Evolutionary conservation across 2,329 filamentous ascomycete species (phyloP).

Genomic region (Lachnellula hyalina): DNA sequence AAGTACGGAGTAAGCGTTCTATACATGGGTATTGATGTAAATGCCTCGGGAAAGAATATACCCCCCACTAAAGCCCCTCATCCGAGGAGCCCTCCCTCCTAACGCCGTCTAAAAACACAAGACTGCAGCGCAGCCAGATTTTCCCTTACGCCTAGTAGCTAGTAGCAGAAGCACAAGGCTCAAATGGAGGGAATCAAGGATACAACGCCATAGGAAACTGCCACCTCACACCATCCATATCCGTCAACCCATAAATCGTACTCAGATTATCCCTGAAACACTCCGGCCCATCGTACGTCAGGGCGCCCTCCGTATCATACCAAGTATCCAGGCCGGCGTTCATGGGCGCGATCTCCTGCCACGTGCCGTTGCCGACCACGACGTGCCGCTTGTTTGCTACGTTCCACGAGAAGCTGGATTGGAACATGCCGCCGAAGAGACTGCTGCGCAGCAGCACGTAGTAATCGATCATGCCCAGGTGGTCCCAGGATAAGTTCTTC

Average conservation of each 20-base stretch:
- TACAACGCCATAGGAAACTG: background rate
- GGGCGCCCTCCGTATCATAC: no score
- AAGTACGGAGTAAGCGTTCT: no score
- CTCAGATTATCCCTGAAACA: background rate
- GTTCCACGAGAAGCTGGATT: constrained; percentile 41
- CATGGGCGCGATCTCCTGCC: background rate
- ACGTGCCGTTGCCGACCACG: background rate
- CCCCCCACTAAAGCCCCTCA: no score
- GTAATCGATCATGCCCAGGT: constrained; percentile 43
- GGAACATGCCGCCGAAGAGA: constrained; percentile 37
- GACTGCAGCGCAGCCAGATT: no score
- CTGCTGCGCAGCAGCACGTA: constrained; percentile 39
- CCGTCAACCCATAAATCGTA: background rate
- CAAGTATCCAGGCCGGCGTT: background rate
- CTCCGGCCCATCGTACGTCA: background rate
- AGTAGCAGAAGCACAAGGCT: no score
- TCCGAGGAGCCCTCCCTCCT: no score
- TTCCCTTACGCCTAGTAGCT: no score
- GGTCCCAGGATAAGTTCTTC: constrained; percentile 37
- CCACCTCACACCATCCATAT: background rate
- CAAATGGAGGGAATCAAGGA: background rate
- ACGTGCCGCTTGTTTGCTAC: constrained; percentile 36
- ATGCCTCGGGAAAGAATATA: no score
- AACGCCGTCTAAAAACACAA: no score
- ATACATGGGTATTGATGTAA: no score